Evolutionary conservation across 2,329 filamentous ascomycete genomes (phyloP), one percentile per base, ranked within the genome.

Genomic region (Metarhizium robertsii): DNA sequence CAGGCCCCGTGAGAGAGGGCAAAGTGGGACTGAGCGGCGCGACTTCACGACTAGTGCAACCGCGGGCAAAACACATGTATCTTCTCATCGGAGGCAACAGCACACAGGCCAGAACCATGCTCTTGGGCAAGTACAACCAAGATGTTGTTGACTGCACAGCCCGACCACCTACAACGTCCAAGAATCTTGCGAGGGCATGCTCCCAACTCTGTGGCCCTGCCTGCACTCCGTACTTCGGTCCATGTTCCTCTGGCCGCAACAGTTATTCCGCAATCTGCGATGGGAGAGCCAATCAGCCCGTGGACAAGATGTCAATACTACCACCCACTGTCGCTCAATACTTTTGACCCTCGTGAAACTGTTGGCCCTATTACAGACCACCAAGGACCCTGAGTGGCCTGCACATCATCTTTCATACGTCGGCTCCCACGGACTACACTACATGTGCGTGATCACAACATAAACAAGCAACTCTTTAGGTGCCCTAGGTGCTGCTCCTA

Each of bases 361-460:
- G 20, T 30, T 45, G 50, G 34, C n/a, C 38, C 32, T 16, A 20
- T 16, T 29, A 14, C 25, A 42, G 36, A 8, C 16, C 46, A 34
- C 20, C 46, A 54, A 46, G 36, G 29, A 20, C 32, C 29, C 6
- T n/a, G 8, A 16, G 30, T n/a, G 29, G 36, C n/a, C 50, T 55
- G 54, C 54, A 48, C 54, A 30, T 55, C 54, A 30, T 55, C 50
- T 52, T 55, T 52, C 50, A 52, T 48, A 43, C 43, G 43, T 55
- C 50, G 20, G 25, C 40, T 32, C 50, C 50, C 43, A 46, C 50
- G 45, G 43, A 40, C n/a, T 18, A 45, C 10, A 32, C 30, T 32
- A 53, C 48, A 40, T 46, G 53, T 52, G 38, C 53, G 50, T 54
- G 25, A 54, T 46, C 47, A 42, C 30, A 14, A 14, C 32, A 50